Percentiles rank a stretch among this genome's conserved stretches.
Conservation (phyloP, 768 basidiomycete genomes). For the Hericium coralloides region DNA sequence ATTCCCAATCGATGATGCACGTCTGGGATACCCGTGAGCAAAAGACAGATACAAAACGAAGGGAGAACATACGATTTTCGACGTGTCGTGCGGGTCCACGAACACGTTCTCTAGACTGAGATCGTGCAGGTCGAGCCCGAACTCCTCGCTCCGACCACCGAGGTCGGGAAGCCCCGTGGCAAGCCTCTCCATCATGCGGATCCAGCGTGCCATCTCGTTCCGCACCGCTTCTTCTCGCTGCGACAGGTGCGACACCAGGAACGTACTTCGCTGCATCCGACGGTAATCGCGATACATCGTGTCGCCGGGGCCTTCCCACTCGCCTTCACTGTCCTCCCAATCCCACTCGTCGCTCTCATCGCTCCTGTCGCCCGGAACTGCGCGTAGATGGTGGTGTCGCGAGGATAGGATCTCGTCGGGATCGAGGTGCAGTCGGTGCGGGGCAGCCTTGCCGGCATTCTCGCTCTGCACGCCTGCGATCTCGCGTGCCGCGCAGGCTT, state of each 20-base stretch:
- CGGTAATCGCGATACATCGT: constrained; percentile 78
- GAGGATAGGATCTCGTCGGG: constrained; percentile 68
- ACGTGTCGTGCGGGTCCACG: constrained; percentile 59
- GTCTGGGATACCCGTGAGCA: constrained; percentile 37
- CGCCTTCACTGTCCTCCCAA: constrained; percentile 69
- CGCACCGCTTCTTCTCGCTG: constrained; percentile 54
- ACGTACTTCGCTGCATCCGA: constrained; percentile 71
- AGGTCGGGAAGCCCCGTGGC: constrained; percentile 22
- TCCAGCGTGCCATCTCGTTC: constrained; percentile 68
- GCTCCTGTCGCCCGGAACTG: constrained; percentile 63
- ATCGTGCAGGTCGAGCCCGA: constrained; percentile 80
- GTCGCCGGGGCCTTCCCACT: constrained; percentile 65
- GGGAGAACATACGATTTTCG: constrained; percentile 50
- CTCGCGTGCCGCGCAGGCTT: constrained; percentile 65
- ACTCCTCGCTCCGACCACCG: constrained; percentile 42
- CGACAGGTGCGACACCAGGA: constrained; percentile 62
- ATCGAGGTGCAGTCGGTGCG: constrained; percentile 72
- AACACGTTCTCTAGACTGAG: constrained; percentile 80
- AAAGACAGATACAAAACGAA: constrained; percentile 13
- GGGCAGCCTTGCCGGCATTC: constrained; percentile 68
- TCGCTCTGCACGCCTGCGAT: constrained; percentile 64
- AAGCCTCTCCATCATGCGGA: constrained; percentile 55
- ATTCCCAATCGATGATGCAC: constrained; percentile 87
- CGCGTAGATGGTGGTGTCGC: constrained; percentile 56
- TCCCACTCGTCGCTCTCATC: constrained; percentile 78